phyloP scores from a whole-genome alignment of 495 filamentous ascomycete genomes.

The Copromyces sp. region DNA sequence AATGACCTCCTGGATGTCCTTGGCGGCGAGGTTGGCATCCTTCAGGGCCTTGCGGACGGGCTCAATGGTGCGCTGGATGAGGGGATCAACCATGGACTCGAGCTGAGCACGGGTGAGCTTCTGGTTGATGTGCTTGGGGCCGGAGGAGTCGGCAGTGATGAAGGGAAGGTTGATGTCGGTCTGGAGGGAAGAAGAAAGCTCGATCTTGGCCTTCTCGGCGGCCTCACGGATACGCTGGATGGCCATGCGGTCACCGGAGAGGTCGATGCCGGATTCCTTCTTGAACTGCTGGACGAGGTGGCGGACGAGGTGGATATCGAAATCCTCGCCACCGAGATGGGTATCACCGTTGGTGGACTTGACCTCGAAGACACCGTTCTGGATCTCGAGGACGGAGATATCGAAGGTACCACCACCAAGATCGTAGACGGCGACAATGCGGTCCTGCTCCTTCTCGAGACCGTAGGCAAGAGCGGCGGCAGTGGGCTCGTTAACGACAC shows the following conservation, averaged over 20 bases:
- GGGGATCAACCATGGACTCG: slow-evolving; percentile 83
- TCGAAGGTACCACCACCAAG: slow-evolving; percentile 98
- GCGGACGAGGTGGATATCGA: slow-evolving; percentile 92
- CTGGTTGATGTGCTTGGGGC: slow-evolving; percentile 94
- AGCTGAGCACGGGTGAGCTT: slow-evolving; percentile 92
- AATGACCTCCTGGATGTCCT: slow-evolving; percentile 98
- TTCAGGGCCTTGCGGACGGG: slow-evolving; percentile 96
- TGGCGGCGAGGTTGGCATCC: slow-evolving; percentile 87
- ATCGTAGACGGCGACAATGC: slow-evolving; percentile 92
- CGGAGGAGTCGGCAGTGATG: slow-evolving; percentile 91
- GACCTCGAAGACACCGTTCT: slow-evolving; percentile 96
- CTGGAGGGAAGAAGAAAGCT: slow-evolving; percentile 90
- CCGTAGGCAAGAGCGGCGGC: slow-evolving; percentile 92
- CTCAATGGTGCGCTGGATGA: slow-evolving; percentile 78
- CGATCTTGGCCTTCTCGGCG: slow-evolving; percentile 99
- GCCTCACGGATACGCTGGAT: slow-evolving; percentile 99
- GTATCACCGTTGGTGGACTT: slow-evolving; percentile 99
- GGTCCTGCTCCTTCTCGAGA: slow-evolving; percentile 85
- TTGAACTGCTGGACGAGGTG: slow-evolving; percentile 94
- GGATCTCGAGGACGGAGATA: slow-evolving; percentile 95
- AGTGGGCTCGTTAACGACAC: slow-evolving; percentile 95
- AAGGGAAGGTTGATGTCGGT: slow-evolving; percentile 99
- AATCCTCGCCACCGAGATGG: slow-evolving; percentile 96
- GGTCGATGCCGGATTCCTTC: slow-evolving; percentile 86
- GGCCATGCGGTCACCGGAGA: slow-evolving; percentile 91